These are phyloP conservation scores for Begonia loranthoides DNA, from an alignment of 306 rosid species.

Conservation along the genomic window DNA sequence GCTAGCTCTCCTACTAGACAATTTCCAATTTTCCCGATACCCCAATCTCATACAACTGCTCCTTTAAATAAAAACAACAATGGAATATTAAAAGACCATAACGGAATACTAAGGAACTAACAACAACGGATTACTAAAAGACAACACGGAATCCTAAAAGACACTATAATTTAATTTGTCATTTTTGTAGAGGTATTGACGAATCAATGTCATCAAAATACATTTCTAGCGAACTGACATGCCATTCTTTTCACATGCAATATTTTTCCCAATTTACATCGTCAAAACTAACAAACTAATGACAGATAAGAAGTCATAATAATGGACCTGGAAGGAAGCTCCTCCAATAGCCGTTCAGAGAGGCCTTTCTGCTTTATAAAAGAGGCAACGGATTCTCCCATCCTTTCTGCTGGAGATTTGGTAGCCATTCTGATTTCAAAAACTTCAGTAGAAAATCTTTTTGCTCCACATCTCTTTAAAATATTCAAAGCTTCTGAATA, in stretches of 20 bases:
- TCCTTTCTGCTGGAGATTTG: constrained; percentile 53
- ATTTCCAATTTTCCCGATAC: too few relatives aligned
- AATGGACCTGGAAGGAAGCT: constrained; percentile 70
- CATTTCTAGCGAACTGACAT: neutral
- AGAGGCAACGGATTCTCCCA: constrained; percentile 52
- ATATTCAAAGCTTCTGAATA: constrained; percentile 38
- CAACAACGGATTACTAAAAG: too few relatives aligned
- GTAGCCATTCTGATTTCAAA: constrained; percentile 41
- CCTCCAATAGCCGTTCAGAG: constrained; percentile 50
- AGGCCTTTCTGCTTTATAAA: constrained; percentile 51
- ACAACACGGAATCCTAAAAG: too few relatives aligned
- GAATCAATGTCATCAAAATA: neutral
- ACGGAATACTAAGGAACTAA: too few relatives aligned
- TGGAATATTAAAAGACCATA: too few relatives aligned
- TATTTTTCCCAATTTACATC: constrained; percentile 3
- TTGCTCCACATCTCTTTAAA: constrained; percentile 50
- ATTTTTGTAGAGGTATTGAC: too few relatives aligned
- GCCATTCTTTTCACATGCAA: neutral
- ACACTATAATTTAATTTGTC: too few relatives aligned
- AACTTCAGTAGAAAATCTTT: constrained; percentile 35
- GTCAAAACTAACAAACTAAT: constrained; percentile 9
- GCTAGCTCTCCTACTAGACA: too few relatives aligned
- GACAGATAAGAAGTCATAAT: constrained; percentile 9
- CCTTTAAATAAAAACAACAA: too few relatives aligned
- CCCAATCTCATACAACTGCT: too few relatives aligned